Evolutionary conservation across 2,329 filamentous ascomycete genomes (phyloP).

Genomic region (Trichothecium roseum): DNA sequence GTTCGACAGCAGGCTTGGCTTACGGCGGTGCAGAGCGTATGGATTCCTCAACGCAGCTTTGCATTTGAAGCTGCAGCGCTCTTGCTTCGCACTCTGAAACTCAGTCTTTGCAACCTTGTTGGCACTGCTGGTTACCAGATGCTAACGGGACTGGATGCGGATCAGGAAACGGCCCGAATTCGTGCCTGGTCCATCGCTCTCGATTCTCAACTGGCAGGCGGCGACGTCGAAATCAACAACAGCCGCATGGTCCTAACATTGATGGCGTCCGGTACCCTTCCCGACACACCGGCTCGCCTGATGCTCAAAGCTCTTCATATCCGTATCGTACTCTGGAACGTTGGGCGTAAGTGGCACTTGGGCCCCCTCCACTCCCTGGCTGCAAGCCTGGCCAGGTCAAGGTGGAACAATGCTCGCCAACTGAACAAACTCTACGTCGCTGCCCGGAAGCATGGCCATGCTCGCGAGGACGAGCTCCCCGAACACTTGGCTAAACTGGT

Average conservation of each 20-base stretch:
- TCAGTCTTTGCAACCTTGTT: slow-evolving; percentile 67
- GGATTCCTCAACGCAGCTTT: slow-evolving; percentile 81
- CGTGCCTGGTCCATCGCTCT: slow-evolving; percentile 91
- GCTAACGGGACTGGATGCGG: slow-evolving; percentile 69
- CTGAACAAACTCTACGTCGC: slow-evolving; percentile 37
- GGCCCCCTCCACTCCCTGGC: slow-evolving; percentile 59
- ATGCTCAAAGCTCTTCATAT: slow-evolving; percentile 92
- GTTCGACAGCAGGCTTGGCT: slow-evolving; percentile 85
- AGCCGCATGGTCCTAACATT: slow-evolving; percentile 77
- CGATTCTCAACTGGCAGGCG: slow-evolving; percentile 84
- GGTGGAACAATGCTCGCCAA: slow-evolving; percentile 73
- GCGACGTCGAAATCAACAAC: slow-evolving; percentile 81
- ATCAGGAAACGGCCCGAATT: slow-evolving; percentile 76
- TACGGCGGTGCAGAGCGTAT: slow-evolving; percentile 84
- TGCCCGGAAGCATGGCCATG: slow-evolving; percentile 27
- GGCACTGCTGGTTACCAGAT: slow-evolving; percentile 68
- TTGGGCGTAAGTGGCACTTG: slow-evolving; percentile 54
- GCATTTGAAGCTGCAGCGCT: slow-evolving; percentile 77
- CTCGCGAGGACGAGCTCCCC: slow-evolving; percentile 52
- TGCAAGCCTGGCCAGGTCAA: slow-evolving; percentile 59
- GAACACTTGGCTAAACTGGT: slow-evolving; percentile 67
- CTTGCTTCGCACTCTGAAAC: slow-evolving; percentile 68
- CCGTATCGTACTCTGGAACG: slow-evolving; percentile 76
- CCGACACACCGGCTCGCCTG: slow-evolving; percentile 68
- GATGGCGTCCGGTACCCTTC: slow-evolving; percentile 78